These are phyloP conservation scores for Saksenaea vasiformis DNA, from an alignment of 371 early-diverging fungal genomes.

Conservation along the genomic window DNA sequence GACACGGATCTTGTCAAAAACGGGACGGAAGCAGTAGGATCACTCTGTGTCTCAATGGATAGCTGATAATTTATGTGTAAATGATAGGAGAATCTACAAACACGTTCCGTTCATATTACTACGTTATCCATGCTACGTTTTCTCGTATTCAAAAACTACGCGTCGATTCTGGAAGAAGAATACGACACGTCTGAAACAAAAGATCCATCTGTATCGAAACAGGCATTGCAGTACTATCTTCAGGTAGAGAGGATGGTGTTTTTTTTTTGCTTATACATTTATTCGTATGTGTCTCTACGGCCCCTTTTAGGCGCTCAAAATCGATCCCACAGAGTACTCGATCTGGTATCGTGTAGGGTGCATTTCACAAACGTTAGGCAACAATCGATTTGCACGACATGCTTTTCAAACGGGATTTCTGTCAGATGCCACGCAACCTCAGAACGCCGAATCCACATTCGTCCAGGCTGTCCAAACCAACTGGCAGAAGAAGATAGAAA, in stretches of 20 bases:
- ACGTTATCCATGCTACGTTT: constrained; percentile 49
- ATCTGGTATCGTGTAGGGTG: constrained; percentile 59
- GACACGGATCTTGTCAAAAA: constrained; percentile 46
- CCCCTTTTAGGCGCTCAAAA: constrained; percentile 45
- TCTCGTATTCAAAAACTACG: constrained; percentile 66
- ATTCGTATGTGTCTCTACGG: not conserved
- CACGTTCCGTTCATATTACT: constrained; percentile 22
- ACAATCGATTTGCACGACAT: constrained; percentile 50
- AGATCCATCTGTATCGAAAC: constrained; percentile 24
- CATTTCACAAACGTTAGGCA: constrained; percentile 37
- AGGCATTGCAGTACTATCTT: constrained; percentile 52
- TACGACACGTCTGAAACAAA: constrained; percentile 12
- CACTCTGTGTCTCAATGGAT: not conserved
- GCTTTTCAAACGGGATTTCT: constrained; percentile 54
- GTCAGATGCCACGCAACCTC: constrained; percentile 9
- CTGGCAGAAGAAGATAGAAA: constrained; percentile 12
- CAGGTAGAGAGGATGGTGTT: constrained; percentile 34
- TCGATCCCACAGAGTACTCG: constrained; percentile 57
- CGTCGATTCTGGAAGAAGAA: constrained; percentile 52
- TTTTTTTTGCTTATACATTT: not conserved
- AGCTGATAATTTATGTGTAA: not conserved
- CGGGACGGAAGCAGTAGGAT: constrained; percentile 32
- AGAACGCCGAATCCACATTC: not conserved
- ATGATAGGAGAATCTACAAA: constrained; percentile 1
- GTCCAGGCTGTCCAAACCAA: not conserved